Evolutionary conservation across 192 early-diverging fungal genomes (phyloP), one percentile per base, ranked within the genome.

Genomic region (Glomus cerebriforme): DNA sequence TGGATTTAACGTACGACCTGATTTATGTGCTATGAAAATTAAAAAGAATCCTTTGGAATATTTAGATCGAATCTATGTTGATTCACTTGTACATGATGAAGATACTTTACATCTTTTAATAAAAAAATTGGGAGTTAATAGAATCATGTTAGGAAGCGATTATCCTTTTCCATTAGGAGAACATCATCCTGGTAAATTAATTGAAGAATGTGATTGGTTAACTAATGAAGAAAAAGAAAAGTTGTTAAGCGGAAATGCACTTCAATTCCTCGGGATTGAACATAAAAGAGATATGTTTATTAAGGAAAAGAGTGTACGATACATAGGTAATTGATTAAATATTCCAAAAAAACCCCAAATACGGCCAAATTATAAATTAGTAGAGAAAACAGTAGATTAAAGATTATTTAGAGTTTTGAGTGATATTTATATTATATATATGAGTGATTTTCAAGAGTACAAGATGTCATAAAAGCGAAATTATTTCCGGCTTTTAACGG

Each of bases 31-130:
- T 19, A 88, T 86, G 10, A 80, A 75, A 35, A 90, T 84, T 73
- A 88, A 90, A 80, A 79, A 83, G 49, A 79, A 75, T 24, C 91
- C 91, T 29, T 79, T 85, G 82, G 83, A 81, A 19, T 91, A 90
- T 62, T 49, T 91, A 69, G 86, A 89, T 66, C 82, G 84, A 35
- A 87, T 92, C 72, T 86, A 88, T 81, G 86, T 87, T 26, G 91
- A 92, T 73, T 91, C 90, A 32, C 80, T 92, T 1, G 89, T 91
- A 47, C 91, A 92, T 72, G 90, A 92, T 43, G 83, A 90, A 29
- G 91, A 92, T 73, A 89, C 90, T 4, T 84, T 92, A 39, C 79
- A 85, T 79, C 84, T 90, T 29, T 47, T 92, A 27, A 86, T 92
- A 75, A 89, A 89, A 45, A 92, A 92, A 84, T 86, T 92, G 77